A percentile compares a stretch with the other conserved stretches of the same genome.
phyloP scores from a whole-genome alignment of 2,329 filamentous ascomycete genomes.

The Microdochium nivale region DNA sequence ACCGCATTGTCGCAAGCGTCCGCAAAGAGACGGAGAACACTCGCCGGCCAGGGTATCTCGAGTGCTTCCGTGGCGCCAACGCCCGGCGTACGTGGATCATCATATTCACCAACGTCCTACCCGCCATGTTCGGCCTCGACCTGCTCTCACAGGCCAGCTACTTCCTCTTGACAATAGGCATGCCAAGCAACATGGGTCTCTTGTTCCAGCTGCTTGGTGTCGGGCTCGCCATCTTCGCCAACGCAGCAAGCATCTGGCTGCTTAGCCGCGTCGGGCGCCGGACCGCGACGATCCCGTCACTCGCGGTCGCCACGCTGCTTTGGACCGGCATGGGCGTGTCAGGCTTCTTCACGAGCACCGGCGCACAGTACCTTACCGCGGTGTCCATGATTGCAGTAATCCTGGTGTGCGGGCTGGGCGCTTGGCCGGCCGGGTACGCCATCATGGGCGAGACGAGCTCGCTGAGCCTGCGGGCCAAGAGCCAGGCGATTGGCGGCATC shows the following conservation, averaged over 20 bases:
- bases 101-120: constrained; percentile 30
- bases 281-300: constrained; percentile 24
- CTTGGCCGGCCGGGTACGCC: constrained; percentile 25
- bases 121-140: constrained; percentile 34
- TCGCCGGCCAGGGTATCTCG: constrained; percentile 23
- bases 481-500: constrained; percentile 22
- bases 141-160: constrained; percentile 34
- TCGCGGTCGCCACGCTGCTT: constrained; percentile 22
- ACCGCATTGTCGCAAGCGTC: constrained; percentile 37
- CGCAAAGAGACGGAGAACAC: constrained; percentile 26
- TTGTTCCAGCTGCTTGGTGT: constrained; percentile 37
- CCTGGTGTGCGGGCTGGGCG: constrained; percentile 28
- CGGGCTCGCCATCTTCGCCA: constrained; percentile 33
- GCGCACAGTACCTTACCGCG: constrained; percentile 28
- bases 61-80: constrained; percentile 35
- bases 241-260: constrained; percentile 33
- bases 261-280: constrained; percentile 30
- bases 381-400: constrained; percentile 34
- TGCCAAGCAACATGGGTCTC: constrained; percentile 21
- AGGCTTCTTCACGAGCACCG: constrained; percentile 28
- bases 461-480: constrained; percentile 25
- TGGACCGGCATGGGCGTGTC: constrained; percentile 39
- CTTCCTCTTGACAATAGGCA: constrained; percentile 25
- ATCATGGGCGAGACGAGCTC: constrained; percentile 24
- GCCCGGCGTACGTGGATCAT: constrained; percentile 31